Evolutionary conservation across 2,329 filamentous ascomycete species (phyloP), one percentile per base, ranked within the genome.

Genomic region (Celoporthe dispersa): DNA sequence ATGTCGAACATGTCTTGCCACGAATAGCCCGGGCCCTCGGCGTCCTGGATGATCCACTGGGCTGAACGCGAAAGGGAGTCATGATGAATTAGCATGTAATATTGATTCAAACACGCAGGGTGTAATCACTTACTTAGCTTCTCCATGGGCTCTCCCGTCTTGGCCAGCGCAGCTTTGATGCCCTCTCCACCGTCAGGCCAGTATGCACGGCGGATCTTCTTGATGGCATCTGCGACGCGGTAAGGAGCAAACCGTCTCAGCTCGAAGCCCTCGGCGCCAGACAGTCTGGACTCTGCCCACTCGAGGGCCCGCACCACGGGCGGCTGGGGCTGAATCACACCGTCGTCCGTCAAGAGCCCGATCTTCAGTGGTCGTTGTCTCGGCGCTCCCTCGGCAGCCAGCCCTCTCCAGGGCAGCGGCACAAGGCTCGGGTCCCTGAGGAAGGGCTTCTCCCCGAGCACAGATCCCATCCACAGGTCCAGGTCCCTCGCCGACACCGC

Each of bases 131-230:
- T 41, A 63, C 60, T 85, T 1, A 86, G 76, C 0, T 81, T 76
- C 14, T 81, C 80, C n/a, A 81, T 72, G 0, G 85, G 84, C 72
- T 87, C 85, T 11, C 81, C 81, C 0, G 80, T 77, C 12, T 76
- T 72, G 0, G 72, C 72, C 39, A 86, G 76, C 25, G 77, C 73
- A 2, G 75, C 75, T 66, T 77, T 77, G 64, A 79, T 72, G 41
- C 72, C 68, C 55, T 70, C 72, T 2, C 78, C 82, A 19, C 81
- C 82, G 35, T 85, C 83, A 0, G 84, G 84, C 75, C 81, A 86
- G 77, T 86, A 86, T 16, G 84, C 80, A 3, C 72, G 72, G 63
- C 78, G 72, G 72, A 84, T 80, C 73, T 73, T 77, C 0, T 55
- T 44, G 71, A 75, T 78, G 0, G 77, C 78, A 25, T 81, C 73